Conservation (phyloP, 345 rosid genomes). For the Luvunga scandens region DNA sequence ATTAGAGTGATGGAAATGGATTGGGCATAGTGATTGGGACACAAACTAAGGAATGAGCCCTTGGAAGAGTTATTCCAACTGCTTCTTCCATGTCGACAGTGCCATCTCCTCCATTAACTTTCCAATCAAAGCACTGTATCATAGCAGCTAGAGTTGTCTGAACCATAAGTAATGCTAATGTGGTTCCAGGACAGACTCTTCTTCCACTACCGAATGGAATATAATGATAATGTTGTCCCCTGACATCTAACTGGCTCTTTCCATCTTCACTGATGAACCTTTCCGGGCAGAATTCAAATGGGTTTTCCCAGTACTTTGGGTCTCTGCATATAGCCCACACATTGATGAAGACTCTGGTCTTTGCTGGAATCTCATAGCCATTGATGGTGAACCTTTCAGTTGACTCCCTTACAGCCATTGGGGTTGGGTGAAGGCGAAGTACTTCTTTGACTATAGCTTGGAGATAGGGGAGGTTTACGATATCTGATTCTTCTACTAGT, state of each 20-base stretch:
- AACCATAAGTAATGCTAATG: constrained; percentile 45
- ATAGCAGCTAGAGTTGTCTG: constrained; percentile 39
- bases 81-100: constrained; percentile 56
- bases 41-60: constrained; percentile 54
- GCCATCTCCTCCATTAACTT: constrained; percentile 29
- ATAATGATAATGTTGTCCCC: constrained; percentile 51
- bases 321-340: constrained; percentile 61
- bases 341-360: constrained; percentile 48
- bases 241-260: constrained; percentile 40
- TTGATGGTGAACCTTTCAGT: constrained; percentile 32
- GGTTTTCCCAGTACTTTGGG: constrained; percentile 18
- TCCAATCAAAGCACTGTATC: constrained; percentile 62
- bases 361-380: constrained; percentile 48
- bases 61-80: constrained; percentile 46
- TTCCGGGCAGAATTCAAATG: too few relatives aligned
- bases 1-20: constrained; percentile 13
- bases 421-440: constrained; percentile 69
- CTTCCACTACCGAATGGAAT: constrained; percentile 70
- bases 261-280: background rate
- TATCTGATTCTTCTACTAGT: constrained; percentile 60
- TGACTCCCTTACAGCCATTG: constrained; percentile 56
- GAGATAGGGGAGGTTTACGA: constrained; percentile 58
- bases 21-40: constrained; percentile 37
- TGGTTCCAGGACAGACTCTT: constrained; percentile 63
- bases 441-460: constrained; percentile 32